These are phyloP conservation scores for Panaeolus cyanescens DNA, from an alignment of 768 basidiomycete species.

Conservation along the genomic window DNA sequence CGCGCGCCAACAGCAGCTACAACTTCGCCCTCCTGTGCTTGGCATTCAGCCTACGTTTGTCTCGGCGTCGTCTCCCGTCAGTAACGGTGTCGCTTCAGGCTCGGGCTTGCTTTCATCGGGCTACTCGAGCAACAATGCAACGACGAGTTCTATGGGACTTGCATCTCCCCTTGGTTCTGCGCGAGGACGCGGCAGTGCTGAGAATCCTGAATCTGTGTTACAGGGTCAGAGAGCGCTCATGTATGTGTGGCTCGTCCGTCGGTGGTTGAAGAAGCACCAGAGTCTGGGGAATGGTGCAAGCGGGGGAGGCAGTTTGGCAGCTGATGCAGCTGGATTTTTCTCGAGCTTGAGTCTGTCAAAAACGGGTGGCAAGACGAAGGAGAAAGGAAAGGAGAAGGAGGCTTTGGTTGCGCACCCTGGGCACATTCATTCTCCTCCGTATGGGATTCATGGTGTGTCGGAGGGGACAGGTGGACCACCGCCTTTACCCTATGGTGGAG, in stretches of 20 bases:
- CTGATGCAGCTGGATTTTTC: conserved; percentile 12
- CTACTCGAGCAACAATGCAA: neutral
- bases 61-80: conserved; percentile 34
- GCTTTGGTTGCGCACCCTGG: conserved; percentile 9
- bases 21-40: conserved; percentile 45
- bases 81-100: neutral
- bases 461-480: conserved; percentile 9
- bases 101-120: neutral
- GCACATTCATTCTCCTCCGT: conserved; percentile 15
- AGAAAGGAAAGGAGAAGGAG: conserved; percentile 17
- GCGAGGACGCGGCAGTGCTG: conserved; percentile 16
- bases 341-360: conserved; percentile 1
- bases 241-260: conserved; percentile 78
- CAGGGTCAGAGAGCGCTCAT: conserved; percentile 40
- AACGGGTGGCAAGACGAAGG: neutral
- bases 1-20: conserved; percentile 29
- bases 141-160: conserved; percentile 15
- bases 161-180: conserved; percentile 23
- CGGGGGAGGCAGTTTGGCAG: conserved; percentile 37
- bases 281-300: conserved; percentile 44
- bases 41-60: conserved; percentile 71
- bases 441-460: conserved; percentile 11
- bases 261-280: conserved; percentile 66
- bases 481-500: conserved; percentile 33
- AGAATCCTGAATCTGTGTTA: conserved; percentile 20